These are phyloP conservation scores for Lumnitzera littorea DNA, from an alignment of 345 rosid genomes.

Conservation along the genomic window DNA sequence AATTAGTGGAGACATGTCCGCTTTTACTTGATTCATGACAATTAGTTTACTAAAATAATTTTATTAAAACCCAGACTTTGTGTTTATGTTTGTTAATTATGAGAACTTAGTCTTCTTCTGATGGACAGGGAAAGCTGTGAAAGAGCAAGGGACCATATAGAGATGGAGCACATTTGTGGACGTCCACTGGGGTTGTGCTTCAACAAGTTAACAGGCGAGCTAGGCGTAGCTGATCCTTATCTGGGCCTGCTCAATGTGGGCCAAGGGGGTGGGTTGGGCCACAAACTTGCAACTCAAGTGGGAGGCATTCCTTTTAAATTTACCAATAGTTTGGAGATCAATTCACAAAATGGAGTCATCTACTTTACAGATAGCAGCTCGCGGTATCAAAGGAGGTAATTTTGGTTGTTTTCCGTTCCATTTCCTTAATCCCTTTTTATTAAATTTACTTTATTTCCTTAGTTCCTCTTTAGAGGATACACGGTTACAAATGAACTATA, in stretches of 20 bases:
- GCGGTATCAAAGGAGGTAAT: slow-evolving; percentile 24
- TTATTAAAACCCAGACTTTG: not conserved
- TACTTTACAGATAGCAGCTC: slow-evolving; percentile 40
- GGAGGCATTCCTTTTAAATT: slow-evolving; percentile 23
- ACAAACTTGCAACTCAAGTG: slow-evolving; percentile 6
- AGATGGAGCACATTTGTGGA: slow-evolving; percentile 30
- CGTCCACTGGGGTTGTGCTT: slow-evolving; percentile 37
- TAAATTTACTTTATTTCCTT: not conserved
- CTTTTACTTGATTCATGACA: too few species aligned
- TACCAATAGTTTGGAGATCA: slow-evolving; percentile 30
- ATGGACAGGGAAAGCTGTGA: slow-evolving; percentile 20
- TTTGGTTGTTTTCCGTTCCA: not conserved
- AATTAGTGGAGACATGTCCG: too few species aligned
- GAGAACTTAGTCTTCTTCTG: not conserved
- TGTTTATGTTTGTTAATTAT: not conserved
- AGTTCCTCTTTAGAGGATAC: not conserved
- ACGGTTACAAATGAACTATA: too few species aligned
- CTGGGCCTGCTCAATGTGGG: slow-evolving; percentile 31
- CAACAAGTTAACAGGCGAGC: slow-evolving; percentile 19
- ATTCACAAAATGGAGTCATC: slow-evolving; percentile 14
- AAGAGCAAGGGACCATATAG: slow-evolving; percentile 9
- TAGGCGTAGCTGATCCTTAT: slow-evolving; percentile 42
- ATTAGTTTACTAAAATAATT: too few species aligned
- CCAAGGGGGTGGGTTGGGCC: slow-evolving; percentile 26
- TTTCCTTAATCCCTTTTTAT: not conserved